Base-by-base conservation (phyloP, 2,329 filamentous ascomycete species). In the Alternaria burnsii region DNA sequence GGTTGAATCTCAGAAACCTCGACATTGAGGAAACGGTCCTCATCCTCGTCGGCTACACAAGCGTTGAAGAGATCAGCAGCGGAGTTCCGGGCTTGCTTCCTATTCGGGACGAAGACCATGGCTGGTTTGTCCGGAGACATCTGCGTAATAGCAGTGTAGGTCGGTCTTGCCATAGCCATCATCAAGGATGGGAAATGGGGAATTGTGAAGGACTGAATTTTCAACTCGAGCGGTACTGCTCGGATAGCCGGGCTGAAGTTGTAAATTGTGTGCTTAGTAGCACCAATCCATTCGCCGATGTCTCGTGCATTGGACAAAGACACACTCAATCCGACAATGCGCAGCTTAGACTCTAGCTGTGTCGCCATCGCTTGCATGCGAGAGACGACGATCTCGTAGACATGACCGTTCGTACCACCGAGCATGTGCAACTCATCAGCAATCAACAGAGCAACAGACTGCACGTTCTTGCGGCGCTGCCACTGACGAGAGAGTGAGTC, bases 111-210 rank as follows among this genome's bases (percentile, higher is more conserved):
- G 70, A 98, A 99, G 9, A 97, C 84, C 71, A 99, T 88, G 2
- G 93, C 91, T 28, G 94, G 94, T 80, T 97, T 95, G 65, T 96
- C 90, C 0, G 92, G 84, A 7, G 95, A 96, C 77, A 97, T 87
- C 72, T 97, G 93, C 3, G 93, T 87, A 68, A 99, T 92, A 3
- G 94, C 91, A 61, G 92, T 84, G 77, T 97, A 98, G 1, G 93
- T 90, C 20, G 96, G 96, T 78, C 96, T 94, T 16, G 94, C 93
- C 95, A 99, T 99, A 14, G 95, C 94, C 69, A 99, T 87, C 95
- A 99, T 99, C 41, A 99, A 86, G 11, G 95, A 98, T 4, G 95
- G 96, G 82, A 97, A 97, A 76, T 99, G 96, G 47, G 96, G 93
- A 61, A 97, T 97, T 28, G 90, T 92, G 81, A 95, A 99, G 1